Evolutionary conservation across 257 asterid genomes (phyloP), one percentile per base, ranked within the genome.

Genomic region (Eustoma russellianum): DNA sequence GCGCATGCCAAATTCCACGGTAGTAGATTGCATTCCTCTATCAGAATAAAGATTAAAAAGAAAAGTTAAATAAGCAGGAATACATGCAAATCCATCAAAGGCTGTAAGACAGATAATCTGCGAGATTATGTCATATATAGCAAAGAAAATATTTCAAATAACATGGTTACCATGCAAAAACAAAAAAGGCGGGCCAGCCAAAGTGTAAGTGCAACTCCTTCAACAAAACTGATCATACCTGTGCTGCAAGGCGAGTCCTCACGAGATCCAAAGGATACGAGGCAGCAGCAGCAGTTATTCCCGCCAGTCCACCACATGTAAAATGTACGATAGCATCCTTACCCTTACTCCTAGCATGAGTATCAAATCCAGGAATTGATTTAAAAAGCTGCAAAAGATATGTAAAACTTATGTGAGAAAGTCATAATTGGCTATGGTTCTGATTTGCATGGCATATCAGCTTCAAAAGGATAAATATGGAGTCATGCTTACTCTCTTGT

Each of bases 221-320:
- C 33, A 33, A 16, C 12, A 35, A 46, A 41, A 55, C 43, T 13
- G 24, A 51, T 24, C 35, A 65, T 55, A 90, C 98, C 95, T 86
- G 98, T 14, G 96, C 98, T 2, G 98, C 84, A 33, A 86, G 85
- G 61, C 98, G 71, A 15, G 96, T 90, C 74, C 98, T 76, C 50
- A 86, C 82, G 61, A 90, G 96, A 71, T 90, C 98, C 79, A 90
- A 70, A 1, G 98, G 98, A 64, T 90, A 90, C 19, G 98, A 76
- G 71, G 77, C 95, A 58, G 95, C 67, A 57, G 96, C 96, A 50
- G 98, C 79, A 17, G 98, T 83, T 50, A 90, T 68, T 50, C 98
- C 96, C 5, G 98, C 88, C 77, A 82, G 72, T 49, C 98, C 96
- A 68, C 96, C 98, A 53, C 94, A 85, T 17, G 82, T 77, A 62